Conservation (phyloP, 306 rosid species). For the Ceratonia siliqua region DNA sequence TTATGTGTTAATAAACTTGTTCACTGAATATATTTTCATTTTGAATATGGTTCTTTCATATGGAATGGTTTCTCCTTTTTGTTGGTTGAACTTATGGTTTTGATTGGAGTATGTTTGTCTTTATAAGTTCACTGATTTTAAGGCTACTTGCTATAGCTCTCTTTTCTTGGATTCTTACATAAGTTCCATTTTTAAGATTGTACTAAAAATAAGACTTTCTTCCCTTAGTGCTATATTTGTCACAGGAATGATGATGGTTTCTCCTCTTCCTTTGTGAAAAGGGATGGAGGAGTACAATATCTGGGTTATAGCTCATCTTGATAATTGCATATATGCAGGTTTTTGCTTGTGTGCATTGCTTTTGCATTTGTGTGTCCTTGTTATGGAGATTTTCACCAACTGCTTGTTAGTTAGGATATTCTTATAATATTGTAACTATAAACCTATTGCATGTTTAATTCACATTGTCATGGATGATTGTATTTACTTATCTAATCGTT, state of each 20-base stretch:
- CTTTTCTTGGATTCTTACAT: not conserved
- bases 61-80: not conserved
- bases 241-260: not conserved
- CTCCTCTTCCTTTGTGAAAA: not conserved
- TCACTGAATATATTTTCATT: not conserved
- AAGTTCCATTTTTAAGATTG: not conserved
- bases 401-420: conserved; percentile 16
- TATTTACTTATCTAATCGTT: not conserved
- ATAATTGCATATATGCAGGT: not conserved
- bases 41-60: conserved; percentile 14
- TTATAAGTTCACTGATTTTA: not conserved
- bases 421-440: not conserved
- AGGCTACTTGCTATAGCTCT: not conserved
- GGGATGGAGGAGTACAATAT: not conserved
- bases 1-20: not conserved
- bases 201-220: not conserved
- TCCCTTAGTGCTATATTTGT: not conserved
- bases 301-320: conserved; percentile 1
- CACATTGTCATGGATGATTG: not conserved
- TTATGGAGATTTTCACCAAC: too few species aligned
- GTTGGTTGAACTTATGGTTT: conserved; percentile 15
- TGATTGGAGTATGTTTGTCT: conserved; percentile 11
- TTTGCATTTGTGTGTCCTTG: not conserved
- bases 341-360: not conserved
- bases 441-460: not conserved